Evolutionary conservation across 352 stramenopile genomes (phyloP), one percentile per base, ranked within the genome.

Genomic region (Phytophthora fragariaefolia): DNA sequence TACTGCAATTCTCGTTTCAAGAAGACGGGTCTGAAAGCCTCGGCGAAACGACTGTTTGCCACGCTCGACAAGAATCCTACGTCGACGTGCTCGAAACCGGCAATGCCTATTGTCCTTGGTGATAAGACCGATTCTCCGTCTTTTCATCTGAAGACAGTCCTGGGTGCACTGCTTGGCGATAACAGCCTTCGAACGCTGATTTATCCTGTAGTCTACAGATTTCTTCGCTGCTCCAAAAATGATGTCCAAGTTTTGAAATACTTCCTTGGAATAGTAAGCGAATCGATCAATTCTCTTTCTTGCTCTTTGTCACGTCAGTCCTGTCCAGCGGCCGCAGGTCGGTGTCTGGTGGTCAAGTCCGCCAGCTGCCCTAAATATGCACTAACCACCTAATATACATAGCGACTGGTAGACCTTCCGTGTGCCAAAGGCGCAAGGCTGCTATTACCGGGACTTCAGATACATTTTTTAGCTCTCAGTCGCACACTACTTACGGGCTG

Each of bases 1-100:
- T 4, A 18, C 7, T 53, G 30, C 49, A 57, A 45, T 26, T 7
- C 28, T 43, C 49, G 18, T 8, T 53, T 53, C 47, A 38, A 38
- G 13, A 53, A 42, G 47, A 53, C 36, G 32, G 46, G 46, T 10
- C 8, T 53, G 13, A 22, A 53, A 24, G 23, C 13, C 4, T 38
- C 46, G 13, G 22, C 23, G 5, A 10, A 0, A n/a, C 17, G 38
- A 23, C 9, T 53, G 46, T 38, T 38, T 18, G 26, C 46, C 24
- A 53, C 22, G 13, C 13, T 50, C 22, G 43, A 50, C 43, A 30
- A 50, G 4, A 50, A 50, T 30, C 46, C 46, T 7, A 53, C 5
- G 4, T 53, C 46, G 24, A 53, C 24, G 8, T 53, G 46, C 26
- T 23, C 46, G 15, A 53, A 55, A 10, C 17, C 42, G 17, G 4